A percentile compares a stretch with the other conserved stretches of the same genome.
Evolutionary conservation across 768 basidiomycete species (phyloP).

Genomic region (Gautieria morchelliformis): DNA sequence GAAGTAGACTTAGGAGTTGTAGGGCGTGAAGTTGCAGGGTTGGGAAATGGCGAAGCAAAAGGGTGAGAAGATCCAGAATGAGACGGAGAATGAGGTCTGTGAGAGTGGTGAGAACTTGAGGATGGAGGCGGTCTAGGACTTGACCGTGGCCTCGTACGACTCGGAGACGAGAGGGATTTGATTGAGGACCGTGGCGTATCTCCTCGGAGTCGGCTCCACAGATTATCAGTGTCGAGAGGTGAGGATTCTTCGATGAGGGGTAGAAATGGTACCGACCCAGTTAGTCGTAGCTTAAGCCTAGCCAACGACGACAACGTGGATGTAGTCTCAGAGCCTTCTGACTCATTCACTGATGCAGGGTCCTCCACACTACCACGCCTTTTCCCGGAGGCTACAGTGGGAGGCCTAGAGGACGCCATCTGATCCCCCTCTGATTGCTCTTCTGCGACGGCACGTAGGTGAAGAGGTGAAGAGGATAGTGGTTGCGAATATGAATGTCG

Average conservation of each 20-base stretch:
- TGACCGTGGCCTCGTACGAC: background rate
- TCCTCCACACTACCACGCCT: background rate
- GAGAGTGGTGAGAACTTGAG: background rate
- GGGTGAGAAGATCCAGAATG: background rate
- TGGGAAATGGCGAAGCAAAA: background rate
- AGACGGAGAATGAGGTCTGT: background rate
- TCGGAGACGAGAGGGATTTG: background rate
- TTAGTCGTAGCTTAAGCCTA: background rate
- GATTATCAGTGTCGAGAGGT: background rate
- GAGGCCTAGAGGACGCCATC: background rate
- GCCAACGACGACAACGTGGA: constrained; percentile 1
- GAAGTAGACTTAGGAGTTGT: background rate
- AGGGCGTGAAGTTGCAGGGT: background rate
- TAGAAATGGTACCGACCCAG: background rate
- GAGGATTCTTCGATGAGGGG: constrained; percentile 1
- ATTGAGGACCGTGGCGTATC: background rate
- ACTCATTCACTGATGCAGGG: background rate
- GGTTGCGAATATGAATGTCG: background rate
- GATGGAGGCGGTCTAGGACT: background rate
- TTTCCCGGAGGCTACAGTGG: background rate
- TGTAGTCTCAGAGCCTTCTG: background rate
- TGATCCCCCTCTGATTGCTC: background rate
- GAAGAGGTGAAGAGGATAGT: background rate
- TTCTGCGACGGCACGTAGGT: background rate
- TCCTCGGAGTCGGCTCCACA: background rate